A percentile compares a stretch with the other conserved stretches of the same genome.
phyloP scores from a whole-genome alignment of 768 basidiomycete species.

The Rhodosporidiobolus sp. region DNA sequence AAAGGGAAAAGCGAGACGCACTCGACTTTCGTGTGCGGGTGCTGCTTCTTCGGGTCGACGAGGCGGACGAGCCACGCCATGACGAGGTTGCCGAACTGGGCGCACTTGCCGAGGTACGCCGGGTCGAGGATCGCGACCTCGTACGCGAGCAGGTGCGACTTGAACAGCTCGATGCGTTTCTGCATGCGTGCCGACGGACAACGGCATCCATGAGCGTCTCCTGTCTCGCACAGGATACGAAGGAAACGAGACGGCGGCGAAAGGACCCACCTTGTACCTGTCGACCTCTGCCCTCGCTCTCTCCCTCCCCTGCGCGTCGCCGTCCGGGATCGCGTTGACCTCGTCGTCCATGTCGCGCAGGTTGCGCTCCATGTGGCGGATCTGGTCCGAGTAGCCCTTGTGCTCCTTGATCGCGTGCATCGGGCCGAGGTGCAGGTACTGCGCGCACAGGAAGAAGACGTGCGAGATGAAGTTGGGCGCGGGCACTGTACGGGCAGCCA shows the following conservation, averaged over 20 bases:
- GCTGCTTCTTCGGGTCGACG: constrained; percentile 73
- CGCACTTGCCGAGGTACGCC: constrained; percentile 32
- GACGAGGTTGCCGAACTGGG: constrained; percentile 76
- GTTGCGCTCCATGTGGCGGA: constrained; percentile 64
- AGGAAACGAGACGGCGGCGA: constrained; percentile 20
- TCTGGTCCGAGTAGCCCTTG: constrained; percentile 53
- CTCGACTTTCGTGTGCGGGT: constrained; percentile 69
- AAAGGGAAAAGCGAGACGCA: constrained; percentile 50
- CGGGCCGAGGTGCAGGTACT: constrained; percentile 85
- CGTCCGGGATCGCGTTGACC: neutral
- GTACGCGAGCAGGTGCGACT: constrained; percentile 60
- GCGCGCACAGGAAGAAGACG: constrained; percentile 82
- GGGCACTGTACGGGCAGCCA: constrained; percentile 51
- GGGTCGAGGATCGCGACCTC: constrained; percentile 84
- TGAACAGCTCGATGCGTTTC: constrained; percentile 49
- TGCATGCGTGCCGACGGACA: too few species aligned
- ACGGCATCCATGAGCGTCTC: too few species aligned
- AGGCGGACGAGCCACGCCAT: constrained; percentile 91
- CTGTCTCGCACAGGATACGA: constrained; percentile 55
- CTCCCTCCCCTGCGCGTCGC: neutral
- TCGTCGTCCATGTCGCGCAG: constrained; percentile 68
- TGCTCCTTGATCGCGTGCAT: constrained; percentile 74
- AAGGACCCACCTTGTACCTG: constrained; percentile 19
- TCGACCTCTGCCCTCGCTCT: constrained; percentile 19
- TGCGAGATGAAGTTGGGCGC: constrained; percentile 91